Base-by-base conservation (phyloP, 768 basidiomycete genomes). In the Psilocybe cyanescens region DNA sequence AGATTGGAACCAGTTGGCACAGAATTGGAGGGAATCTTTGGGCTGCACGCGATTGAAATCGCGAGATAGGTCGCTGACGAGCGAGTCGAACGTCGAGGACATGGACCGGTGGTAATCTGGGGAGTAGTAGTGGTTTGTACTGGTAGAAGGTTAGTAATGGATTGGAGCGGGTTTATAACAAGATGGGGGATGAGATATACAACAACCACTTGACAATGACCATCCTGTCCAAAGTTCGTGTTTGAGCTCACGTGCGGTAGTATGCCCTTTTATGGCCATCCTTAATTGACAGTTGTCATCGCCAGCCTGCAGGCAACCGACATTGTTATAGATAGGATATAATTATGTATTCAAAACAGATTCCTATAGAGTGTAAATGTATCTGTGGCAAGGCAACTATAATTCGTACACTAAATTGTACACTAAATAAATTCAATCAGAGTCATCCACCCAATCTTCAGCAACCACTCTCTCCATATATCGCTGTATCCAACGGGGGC, bases 1-100 rank as follows among this genome's bases (percentile, higher is more conserved):
- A 63, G 84, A 83, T 72, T 95, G 92, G 76, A 99, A 98, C 95
- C 95, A 99, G 69, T 89, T 94, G 50, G 96, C 88, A 69, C 91
- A 93, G 75, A 91, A 95, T 76, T 98, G 97, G 49, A 97, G 88
- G 3, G 90, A 86, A 71, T 99, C 97, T 68, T 86, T 88, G 19
- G 97, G 95, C 73, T 95, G 92, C 3, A 86, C 92, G 65, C 92
- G 89, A 46, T 91, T 83, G 46, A 86, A 86, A 74, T 97, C 96
- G 72, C 93, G 88, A 66, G 92, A 89, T 57, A 98, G 83, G 72
- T 98, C 95, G 58, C 80, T 82, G 64, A 97, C 81, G 64, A 98
- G 90, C 45, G 80, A 77, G 65, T 94, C 89, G 73, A 94, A 96
- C 24, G 92, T 91, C 50, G 93, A 90, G 41, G 67, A 63, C 63